Conservation (phyloP, 163 green algal genomes). For the Scenedesmus sp. region DNA sequence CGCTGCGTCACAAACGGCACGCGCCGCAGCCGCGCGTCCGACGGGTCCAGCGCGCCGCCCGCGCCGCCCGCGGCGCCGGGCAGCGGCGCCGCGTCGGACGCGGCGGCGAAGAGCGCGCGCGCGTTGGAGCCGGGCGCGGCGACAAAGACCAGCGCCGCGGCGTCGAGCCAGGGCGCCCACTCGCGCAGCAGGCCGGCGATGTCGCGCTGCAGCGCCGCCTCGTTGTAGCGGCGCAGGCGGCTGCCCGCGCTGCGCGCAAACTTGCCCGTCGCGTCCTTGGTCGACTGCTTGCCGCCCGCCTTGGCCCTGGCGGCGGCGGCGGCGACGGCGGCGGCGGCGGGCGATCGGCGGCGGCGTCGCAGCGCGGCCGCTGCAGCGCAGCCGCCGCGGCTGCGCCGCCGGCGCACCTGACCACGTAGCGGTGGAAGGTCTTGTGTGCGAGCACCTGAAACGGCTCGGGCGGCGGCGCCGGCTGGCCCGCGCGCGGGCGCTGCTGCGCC, state of each 20-base stretch:
- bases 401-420: slow-evolving; percentile 84
- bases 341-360: too few species aligned
- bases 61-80: slow-evolving; percentile 34
- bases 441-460: slow-evolving; percentile 64
- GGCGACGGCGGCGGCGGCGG: too few species aligned
- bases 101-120: slow-evolving; percentile 9
- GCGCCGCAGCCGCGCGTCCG: slow-evolving; percentile 72
- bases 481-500: slow-evolving; percentile 4
- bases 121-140: slow-evolving; percentile 45
- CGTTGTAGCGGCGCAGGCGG: slow-evolving; percentile 88
- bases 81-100: slow-evolving; percentile 17
- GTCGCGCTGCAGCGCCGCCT: slow-evolving; percentile 77
- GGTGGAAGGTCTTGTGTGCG: slow-evolving; percentile 87
- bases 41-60: slow-evolving; percentile 54
- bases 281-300: slow-evolving; percentile 88
- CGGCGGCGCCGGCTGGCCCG: slow-evolving; percentile 4
- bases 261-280: slow-evolving; percentile 90
- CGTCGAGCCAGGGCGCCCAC: slow-evolving; percentile 66
- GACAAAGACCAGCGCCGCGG: slow-evolving; percentile 70
- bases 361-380: too few species aligned
- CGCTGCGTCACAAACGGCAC: slow-evolving; percentile 90
- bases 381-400: too few species aligned
- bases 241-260: slow-evolving; percentile 86
- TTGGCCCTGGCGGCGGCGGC: slow-evolving; percentile 76
- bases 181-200: slow-evolving; percentile 72